Percentiles rank a stretch among this genome's conserved stretches.
phyloP scores from a whole-genome alignment of 306 rosid genomes.

The Amphicarpaea edgeworthii region DNA sequence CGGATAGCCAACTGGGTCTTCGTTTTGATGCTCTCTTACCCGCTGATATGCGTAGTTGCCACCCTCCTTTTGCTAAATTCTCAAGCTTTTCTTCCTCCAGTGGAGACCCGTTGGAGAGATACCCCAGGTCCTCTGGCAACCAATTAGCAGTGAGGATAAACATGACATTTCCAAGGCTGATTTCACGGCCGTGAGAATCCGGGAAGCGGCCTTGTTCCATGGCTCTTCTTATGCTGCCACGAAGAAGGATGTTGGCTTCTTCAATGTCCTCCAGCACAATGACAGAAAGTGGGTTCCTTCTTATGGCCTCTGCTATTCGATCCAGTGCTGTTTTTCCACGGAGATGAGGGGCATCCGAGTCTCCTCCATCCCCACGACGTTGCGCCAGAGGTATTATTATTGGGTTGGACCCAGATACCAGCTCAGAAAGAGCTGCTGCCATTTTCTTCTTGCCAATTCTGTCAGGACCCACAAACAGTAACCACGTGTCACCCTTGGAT shows the following conservation, averaged over 20 bases:
- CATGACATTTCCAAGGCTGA: constrained; percentile 81
- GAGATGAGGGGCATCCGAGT: constrained; percentile 63
- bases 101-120: constrained; percentile 57
- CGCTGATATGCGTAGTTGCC: constrained; percentile 78
- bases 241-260: constrained; percentile 65
- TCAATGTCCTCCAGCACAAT: constrained; percentile 87
- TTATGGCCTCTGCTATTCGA: constrained; percentile 79
- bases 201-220: constrained; percentile 86
- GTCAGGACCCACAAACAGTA: constrained; percentile 88
- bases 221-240: constrained; percentile 79
- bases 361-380: constrained; percentile 63
- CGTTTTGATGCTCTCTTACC: constrained; percentile 71
- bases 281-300: constrained; percentile 82
- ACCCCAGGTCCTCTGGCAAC: constrained; percentile 76
- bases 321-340: constrained; percentile 91
- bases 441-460: constrained; percentile 93
- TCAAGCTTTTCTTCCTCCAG: constrained; percentile 71
- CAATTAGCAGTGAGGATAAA: constrained; percentile 84
- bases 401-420: constrained; percentile 75
- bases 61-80: constrained; percentile 60
- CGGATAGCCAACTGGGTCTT: constrained; percentile 65
- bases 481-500: constrained; percentile 86
- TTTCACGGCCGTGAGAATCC: constrained; percentile 92
- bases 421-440: constrained; percentile 88
- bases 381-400: constrained; percentile 68